Conservation (phyloP, 441 rosid genomes). For the Erysimum cheiri region DNA sequence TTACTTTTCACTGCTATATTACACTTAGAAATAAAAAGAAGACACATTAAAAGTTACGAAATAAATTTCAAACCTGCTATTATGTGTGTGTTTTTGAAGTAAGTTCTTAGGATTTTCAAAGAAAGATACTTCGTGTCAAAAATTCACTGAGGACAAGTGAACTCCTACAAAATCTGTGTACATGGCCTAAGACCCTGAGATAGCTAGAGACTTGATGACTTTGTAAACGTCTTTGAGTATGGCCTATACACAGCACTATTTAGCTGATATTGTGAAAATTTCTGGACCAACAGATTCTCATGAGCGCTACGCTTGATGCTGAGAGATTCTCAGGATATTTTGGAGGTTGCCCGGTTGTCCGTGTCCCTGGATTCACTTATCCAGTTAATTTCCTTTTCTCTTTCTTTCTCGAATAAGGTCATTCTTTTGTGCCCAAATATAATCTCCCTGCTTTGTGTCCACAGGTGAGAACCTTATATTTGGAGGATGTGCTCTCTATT, state of each 20-base stretch:
- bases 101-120: neutral
- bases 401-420: slow-evolving; percentile 12
- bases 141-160: neutral
- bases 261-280: slow-evolving; percentile 10
- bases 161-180: neutral
- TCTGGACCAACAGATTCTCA: slow-evolving; percentile 64
- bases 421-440: slow-evolving; percentile 12
- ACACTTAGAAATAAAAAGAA: neutral
- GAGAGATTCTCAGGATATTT: slow-evolving; percentile 92
- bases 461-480: slow-evolving; percentile 77
- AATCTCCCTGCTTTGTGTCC: slow-evolving; percentile 42
- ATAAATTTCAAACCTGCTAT: slow-evolving; percentile 1
- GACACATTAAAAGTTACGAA: neutral
- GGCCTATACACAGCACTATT: neutral
- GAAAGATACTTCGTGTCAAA: neutral
- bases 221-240: slow-evolving; percentile 21
- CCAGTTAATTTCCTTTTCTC: slow-evolving; percentile 61
- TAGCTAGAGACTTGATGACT: slow-evolving; percentile 26
- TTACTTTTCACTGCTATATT: slow-evolving; percentile 20
- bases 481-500: slow-evolving; percentile 88
- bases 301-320: slow-evolving; percentile 99
- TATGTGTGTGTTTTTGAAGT: neutral
- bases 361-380: slow-evolving; percentile 93
- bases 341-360: slow-evolving; percentile 94
- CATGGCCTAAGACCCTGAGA: slow-evolving; percentile 13